Evolutionary conservation across 1,139 yeast genomes (phyloP).

Genomic region (Magnusiomyces magnusii): DNA sequence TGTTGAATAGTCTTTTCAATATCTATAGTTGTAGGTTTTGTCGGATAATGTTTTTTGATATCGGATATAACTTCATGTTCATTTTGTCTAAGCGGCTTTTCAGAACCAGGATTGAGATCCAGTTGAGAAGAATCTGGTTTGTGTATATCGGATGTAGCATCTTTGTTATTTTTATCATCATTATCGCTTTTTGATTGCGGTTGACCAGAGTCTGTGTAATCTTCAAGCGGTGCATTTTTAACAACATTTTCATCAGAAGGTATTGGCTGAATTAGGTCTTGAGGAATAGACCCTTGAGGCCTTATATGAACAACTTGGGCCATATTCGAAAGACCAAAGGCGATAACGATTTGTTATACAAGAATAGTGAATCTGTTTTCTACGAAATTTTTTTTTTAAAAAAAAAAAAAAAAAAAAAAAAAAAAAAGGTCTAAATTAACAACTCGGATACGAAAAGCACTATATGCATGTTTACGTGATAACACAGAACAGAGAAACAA

Average conservation of each 20-base stretch:
- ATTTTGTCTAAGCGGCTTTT: not conserved
- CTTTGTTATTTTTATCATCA: not conserved
- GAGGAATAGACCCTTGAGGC: not conserved
- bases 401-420: too few relatives aligned
- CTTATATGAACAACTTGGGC: not conserved
- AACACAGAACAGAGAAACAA: too few relatives aligned
- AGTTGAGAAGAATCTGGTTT: not conserved
- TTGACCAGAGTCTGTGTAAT: not conserved
- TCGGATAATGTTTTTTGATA: not conserved
- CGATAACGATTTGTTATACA: too few relatives aligned
- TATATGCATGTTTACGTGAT: too few relatives aligned
- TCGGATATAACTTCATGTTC: not conserved
- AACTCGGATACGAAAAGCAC: too few relatives aligned
- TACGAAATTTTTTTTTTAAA: not conserved
- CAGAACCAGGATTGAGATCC: not conserved
- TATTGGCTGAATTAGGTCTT: not conserved
- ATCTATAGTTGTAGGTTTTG: not conserved
- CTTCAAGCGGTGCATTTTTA: not conserved
- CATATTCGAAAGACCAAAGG: not conserved
- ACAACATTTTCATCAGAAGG: not conserved
- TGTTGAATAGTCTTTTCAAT: not conserved
- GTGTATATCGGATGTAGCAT: not conserved
- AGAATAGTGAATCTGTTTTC: too few relatives aligned
- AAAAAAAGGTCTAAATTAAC: too few relatives aligned
- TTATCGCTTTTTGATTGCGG: not conserved